These are phyloP conservation scores for Basidiobolus meristosporus DNA, from an alignment of 371 early-diverging fungal genomes.

Conservation along the genomic window DNA sequence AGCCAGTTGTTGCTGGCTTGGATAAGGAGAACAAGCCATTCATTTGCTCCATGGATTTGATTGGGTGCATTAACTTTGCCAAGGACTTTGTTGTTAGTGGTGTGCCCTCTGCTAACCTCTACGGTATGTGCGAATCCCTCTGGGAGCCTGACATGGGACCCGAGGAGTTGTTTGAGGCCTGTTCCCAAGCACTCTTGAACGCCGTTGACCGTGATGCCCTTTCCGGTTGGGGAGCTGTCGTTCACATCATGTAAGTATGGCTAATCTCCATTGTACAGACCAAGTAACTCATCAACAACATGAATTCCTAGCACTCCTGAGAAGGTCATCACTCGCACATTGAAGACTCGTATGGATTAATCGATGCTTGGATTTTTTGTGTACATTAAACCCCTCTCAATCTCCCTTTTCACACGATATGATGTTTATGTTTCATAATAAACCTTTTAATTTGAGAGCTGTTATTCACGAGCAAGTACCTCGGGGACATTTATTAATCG, in stretches of 20 bases:
- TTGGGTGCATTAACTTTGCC: constrained; percentile 93
- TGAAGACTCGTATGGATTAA: constrained; percentile 85
- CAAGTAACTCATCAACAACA: not conserved
- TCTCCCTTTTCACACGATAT: too few relatives aligned
- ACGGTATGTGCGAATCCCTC: constrained; percentile 96
- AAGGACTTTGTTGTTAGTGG: constrained; percentile 95
- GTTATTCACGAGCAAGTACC: too few relatives aligned
- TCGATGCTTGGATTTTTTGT: too few relatives aligned
- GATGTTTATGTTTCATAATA: too few relatives aligned
- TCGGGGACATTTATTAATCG: too few relatives aligned
- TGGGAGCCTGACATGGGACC: constrained; percentile 96
- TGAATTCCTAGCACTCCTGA: constrained; percentile 44
- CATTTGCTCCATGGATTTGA: constrained; percentile 91
- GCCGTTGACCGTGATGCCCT: constrained; percentile 97
- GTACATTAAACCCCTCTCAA: too few relatives aligned
- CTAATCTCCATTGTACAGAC: not conserved
- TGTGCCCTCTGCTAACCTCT: constrained; percentile 78
- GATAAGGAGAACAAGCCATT: constrained; percentile 82
- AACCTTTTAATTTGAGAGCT: too few relatives aligned
- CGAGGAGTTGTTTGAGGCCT: constrained; percentile 95
- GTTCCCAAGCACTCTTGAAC: constrained; percentile 91
- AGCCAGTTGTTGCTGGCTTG: constrained; percentile 93
- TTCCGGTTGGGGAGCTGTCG: constrained; percentile 98
- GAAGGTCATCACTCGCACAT: constrained; percentile 62
- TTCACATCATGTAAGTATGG: constrained; percentile 63